These are phyloP conservation scores for Casuarina cunninghamiana DNA, from an alignment of 306 rosid species.

Conservation along the genomic window DNA sequence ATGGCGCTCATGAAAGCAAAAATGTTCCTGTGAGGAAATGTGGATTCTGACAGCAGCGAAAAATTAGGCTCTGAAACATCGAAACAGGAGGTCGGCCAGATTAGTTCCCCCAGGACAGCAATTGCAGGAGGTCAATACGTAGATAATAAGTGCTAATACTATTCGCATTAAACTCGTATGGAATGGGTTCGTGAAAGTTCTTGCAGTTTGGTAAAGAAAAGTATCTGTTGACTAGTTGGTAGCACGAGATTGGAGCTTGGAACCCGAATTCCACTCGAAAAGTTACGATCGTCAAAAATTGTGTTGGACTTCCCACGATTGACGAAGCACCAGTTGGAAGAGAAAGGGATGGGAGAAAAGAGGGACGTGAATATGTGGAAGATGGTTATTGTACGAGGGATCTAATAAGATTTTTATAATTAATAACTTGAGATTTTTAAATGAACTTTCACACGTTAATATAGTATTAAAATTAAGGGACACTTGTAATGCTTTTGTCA, in stretches of 20 bases:
- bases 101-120: constrained; percentile 12
- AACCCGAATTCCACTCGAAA: background rate
- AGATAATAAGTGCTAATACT: constrained; percentile 25
- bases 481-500: too few relatives aligned
- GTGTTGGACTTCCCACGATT: constrained; percentile 33
- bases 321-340: constrained; percentile 33
- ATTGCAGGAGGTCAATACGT: constrained; percentile 53
- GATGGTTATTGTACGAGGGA: too few relatives aligned
- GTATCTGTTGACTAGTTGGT: background rate
- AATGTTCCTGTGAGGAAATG: constrained; percentile 17
- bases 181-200: background rate
- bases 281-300: background rate
- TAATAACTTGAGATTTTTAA: too few relatives aligned
- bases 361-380: too few relatives aligned
- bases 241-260: background rate
- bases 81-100: constrained; percentile 36
- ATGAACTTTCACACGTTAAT: too few relatives aligned
- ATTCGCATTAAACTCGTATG: constrained; percentile 8
- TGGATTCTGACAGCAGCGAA: constrained; percentile 22
- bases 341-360: constrained; percentile 17
- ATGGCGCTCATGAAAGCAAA: constrained; percentile 51
- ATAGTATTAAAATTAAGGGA: too few relatives aligned
- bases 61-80: constrained; percentile 33
- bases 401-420: too few relatives aligned
- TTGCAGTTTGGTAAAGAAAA: constrained; percentile 36